Evolutionary conservation across 148 eudicot species (phyloP).

Genomic region (Rhododendron williamsianum): DNA sequence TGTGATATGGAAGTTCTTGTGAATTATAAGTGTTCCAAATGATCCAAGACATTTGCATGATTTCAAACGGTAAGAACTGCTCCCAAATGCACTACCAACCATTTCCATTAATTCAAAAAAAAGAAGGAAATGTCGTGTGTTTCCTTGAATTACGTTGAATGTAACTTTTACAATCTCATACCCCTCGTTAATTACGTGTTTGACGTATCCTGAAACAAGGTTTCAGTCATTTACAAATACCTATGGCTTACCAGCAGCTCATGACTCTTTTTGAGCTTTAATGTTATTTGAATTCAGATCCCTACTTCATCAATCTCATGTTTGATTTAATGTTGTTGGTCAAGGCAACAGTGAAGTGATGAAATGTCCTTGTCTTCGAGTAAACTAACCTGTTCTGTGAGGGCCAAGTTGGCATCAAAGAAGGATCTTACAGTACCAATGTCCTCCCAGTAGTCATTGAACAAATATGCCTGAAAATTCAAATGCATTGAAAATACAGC

Average conservation of each 20-base stretch:
- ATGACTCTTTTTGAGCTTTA: background rate
- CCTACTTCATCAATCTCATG: background rate
- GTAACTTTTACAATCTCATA: background rate
- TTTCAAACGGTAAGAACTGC: background rate
- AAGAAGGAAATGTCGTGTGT: background rate
- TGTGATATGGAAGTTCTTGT: background rate
- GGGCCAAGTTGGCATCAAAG: conserved; percentile 94
- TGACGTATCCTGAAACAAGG: background rate
- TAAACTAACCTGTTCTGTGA: conserved; percentile 67
- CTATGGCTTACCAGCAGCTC: background rate
- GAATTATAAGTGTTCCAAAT: background rate
- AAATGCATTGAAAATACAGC: background rate
- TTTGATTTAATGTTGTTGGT: background rate
- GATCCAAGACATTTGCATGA: background rate
- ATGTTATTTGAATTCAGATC: background rate
- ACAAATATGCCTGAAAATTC: conserved; percentile 64
- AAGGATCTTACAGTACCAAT: conserved; percentile 92
- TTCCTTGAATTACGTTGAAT: background rate
- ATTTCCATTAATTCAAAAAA: background rate
- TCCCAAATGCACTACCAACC: background rate
- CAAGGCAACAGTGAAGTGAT: background rate
- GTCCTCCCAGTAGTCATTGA: conserved; percentile 95
- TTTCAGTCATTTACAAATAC: background rate
- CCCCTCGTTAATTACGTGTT: background rate
- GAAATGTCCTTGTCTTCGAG: background rate